Conservation (phyloP, 331 rosid species). For the Dryas integrifolia region DNA sequence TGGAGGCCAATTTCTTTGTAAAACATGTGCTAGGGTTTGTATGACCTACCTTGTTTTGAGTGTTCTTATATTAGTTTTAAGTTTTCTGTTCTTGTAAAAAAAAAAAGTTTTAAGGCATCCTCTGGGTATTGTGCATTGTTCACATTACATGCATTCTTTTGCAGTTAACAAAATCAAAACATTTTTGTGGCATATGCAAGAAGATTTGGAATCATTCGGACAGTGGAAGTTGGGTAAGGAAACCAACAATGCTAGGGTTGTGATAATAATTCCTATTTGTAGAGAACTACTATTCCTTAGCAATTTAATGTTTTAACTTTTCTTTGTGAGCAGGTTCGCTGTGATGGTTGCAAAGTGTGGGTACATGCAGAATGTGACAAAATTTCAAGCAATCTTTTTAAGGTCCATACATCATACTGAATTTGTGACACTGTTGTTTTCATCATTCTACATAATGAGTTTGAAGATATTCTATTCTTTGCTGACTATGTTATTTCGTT, state of each 20-base stretch:
- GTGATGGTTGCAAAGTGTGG: constrained; percentile 99
- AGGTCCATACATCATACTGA: constrained; percentile 49
- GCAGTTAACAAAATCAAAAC: constrained; percentile 85
- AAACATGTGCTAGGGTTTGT: constrained; percentile 84
- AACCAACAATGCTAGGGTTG: constrained; percentile 16
- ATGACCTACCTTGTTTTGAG: constrained; percentile 29
- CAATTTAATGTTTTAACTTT: constrained; percentile 18
- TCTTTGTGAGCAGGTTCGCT: constrained; percentile 74
- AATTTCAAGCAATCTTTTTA: constrained; percentile 72
- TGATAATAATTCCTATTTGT: constrained; percentile 10
- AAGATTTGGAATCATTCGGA: constrained; percentile 89
- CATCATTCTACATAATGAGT: constrained; percentile 20
- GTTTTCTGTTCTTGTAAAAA: not conserved
- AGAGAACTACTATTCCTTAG: constrained; percentile 17
- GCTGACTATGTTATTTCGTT: constrained; percentile 35
- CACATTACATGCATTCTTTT: constrained; percentile 17
- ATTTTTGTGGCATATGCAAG: constrained; percentile 96
- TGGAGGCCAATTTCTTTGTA: constrained; percentile 65
- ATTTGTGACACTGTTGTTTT: constrained; percentile 23
- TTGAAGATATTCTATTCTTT: constrained; percentile 28
- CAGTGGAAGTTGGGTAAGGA: constrained; percentile 97
- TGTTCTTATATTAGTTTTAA: constrained; percentile 13
- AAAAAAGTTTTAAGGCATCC: not conserved
- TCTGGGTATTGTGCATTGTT: constrained; percentile 12
- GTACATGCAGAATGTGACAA: constrained; percentile 97